These are phyloP conservation scores for Lactarius sp. DNA, from an alignment of 768 basidiomycete genomes.

Conservation along the genomic window DNA sequence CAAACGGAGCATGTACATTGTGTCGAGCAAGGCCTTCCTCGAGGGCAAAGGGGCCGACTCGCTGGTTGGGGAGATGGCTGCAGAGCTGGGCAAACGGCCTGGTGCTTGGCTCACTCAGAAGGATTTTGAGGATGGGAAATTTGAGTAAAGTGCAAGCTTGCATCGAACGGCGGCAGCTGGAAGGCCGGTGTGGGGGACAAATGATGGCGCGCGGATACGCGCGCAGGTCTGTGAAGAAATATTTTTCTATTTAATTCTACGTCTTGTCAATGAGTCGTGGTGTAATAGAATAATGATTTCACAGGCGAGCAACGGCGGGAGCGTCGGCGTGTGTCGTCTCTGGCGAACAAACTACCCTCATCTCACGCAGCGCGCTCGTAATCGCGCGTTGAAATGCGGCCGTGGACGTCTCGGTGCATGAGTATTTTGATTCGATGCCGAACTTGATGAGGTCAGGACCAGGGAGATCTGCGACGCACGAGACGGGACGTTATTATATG, in stretches of 20 bases:
- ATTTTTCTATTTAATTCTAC: background rate
- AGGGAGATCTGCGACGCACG: constrained; percentile 57
- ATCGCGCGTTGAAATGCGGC: constrained; percentile 58
- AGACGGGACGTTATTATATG: constrained; percentile 25
- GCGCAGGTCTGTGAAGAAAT: background rate
- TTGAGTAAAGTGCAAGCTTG: constrained; percentile 17
- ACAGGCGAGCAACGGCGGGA: constrained; percentile 13
- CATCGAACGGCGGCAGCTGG: too few relatives aligned
- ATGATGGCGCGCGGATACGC: background rate
- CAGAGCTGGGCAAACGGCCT: constrained; percentile 30
- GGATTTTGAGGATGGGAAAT: constrained; percentile 37
- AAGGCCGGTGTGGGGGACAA: background rate
- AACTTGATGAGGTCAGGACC: constrained; percentile 79
- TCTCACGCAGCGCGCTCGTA: constrained; percentile 58
- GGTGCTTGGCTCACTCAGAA: constrained; percentile 36
- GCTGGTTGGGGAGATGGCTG: constrained; percentile 40
- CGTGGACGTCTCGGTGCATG: constrained; percentile 67
- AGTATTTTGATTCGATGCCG: constrained; percentile 87
- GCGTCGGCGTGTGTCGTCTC: constrained; percentile 13
- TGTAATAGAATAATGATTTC: constrained; percentile 8
- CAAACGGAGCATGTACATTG: constrained; percentile 73
- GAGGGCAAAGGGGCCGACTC: constrained; percentile 45
- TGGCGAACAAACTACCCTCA: constrained; percentile 39
- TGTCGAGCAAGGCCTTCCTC: constrained; percentile 59
- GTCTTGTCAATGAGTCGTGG: constrained; percentile 2